phyloP scores from a whole-genome alignment of 345 rosid genomes.

The Psidium friedrichsthalianum region DNA sequence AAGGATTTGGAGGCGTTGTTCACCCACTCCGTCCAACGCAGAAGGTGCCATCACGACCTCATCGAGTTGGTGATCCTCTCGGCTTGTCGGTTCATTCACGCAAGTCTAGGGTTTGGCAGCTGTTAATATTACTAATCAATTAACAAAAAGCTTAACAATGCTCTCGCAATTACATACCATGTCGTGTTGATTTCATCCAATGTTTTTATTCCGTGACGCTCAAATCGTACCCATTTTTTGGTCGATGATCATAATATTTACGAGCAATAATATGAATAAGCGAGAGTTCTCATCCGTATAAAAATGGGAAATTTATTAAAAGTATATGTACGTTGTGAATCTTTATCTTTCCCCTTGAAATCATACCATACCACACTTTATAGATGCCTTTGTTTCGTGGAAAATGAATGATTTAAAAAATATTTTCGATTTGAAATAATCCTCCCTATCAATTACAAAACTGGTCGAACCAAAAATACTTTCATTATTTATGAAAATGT shows the following conservation, averaged over 20 bases:
- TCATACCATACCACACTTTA: no score
- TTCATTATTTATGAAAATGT: no score
- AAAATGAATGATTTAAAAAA: no score
- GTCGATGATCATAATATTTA: background rate
- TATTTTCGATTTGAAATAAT: no score
- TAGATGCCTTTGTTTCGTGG: no score
- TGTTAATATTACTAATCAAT: background rate
- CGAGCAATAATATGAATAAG: background rate
- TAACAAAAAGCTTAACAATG: background rate
- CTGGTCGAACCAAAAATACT: no score
- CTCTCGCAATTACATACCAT: no score
- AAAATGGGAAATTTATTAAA: background rate
- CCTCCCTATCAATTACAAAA: no score
- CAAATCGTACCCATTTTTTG: background rate
- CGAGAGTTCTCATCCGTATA: fast-evolving
- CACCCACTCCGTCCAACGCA: background rate
- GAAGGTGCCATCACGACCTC: background rate
- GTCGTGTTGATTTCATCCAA: background rate
- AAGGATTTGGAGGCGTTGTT: background rate
- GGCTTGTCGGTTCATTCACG: no score
- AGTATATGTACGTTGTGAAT: background rate
- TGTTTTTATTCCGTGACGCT: background rate
- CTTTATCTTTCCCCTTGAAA: no score
- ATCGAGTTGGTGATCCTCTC: background rate
- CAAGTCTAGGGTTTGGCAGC: background rate